Base-by-base conservation (phyloP, 1,284 basidiomycete genomes). In the Athelia sp. region DNA sequence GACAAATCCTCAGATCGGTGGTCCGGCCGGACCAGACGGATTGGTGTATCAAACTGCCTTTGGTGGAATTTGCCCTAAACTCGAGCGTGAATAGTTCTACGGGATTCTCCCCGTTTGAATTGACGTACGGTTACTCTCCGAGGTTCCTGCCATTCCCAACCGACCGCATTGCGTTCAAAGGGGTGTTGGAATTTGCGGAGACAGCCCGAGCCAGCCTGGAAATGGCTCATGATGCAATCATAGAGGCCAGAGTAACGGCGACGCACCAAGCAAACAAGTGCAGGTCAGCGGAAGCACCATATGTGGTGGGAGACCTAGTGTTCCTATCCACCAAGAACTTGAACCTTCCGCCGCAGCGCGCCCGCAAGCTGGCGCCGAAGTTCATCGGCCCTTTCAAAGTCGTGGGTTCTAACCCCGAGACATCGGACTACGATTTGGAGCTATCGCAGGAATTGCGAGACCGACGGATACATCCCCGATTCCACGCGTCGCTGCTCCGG, bases 51-150 rank as follows among this genome's bases (percentile, higher is more conserved):
- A 62, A 61, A 34, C 45, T 74, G 18, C 69, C 70, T 1, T 60
- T 60, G 0, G 67, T 72, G 15, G 67, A 72, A 51, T 71, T 70
- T 52, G 64, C 66, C 2, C 53, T 71, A n/a, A 65, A 65, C 46
- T 48, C 45, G 9, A 56, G 65, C 8, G 22, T 56, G 11, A 56
- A 56, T 0, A 54, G 59, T 13, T 51, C 59, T 17, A 66, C 60
- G 10, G 58, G 61, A 1, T 64, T 56, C 43, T 50, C 62, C 4
- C 60, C 62, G 17, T 67, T 71, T 54, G 59, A 53, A 55, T 49
- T 72, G 31, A 65, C 68, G 47, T 51, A 49, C 11, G 61, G 64
- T 9, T 17, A 52, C 15, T 46, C 59, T 32, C 66, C 65, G 0
- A 17, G 61, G n/a, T 46, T 69, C 53, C 53, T 69, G 0, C 66